Evolutionary conservation across 1,284 basidiomycete species (phyloP), one percentile per base, ranked within the genome.

Genomic region (Sporisorium scitamineum): DNA sequence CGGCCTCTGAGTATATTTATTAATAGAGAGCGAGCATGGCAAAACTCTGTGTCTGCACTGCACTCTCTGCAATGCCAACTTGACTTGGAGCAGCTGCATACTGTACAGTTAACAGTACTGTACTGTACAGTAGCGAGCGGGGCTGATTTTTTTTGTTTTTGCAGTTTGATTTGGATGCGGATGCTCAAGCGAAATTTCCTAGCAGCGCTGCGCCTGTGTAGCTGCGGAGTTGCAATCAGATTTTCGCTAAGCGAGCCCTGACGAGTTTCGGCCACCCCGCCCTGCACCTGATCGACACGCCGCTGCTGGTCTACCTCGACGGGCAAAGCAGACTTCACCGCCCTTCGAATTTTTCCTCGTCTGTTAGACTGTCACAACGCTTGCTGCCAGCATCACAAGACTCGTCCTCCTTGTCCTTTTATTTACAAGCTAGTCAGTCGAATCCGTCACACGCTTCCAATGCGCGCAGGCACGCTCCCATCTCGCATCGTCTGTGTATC

Each of bases 241-340:
- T 20, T 20, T n/a, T 42, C 39, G 39, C 39, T 42, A 47, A 27
- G 44, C 44, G 24, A 47, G 22, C 44, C 8, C 13, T 26, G 44
- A 42, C 39, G 44, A 47, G 42, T 39, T 39, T 34, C 34, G 34
- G n/a, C n/a, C n/a, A n/a, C 34, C 34, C 37, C 37, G 37, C 37
- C 16, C 16, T 39, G 37, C 37, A 39, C 37, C 37, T 39, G 37
- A 39, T 39, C 37, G 37, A 39, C 37, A 39, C 37, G 16, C 16
- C 37, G 5, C 16, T 39, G 37, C 18, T 39, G 14, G 37, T n/a
- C 16, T 1, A 39, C 37, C 37, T n/a, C 37, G 14, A 39, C 37
- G 37, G 5, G 37, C 14, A n/a, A n/a, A n/a, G n/a, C n/a, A n/a
- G n/a, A n/a, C n/a, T n/a, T n/a, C n/a, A n/a, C 37, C 37, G 16